Percentiles rank a stretch among this genome's conserved stretches.
phyloP scores from a whole-genome alignment of 371 early-diverging fungal species.

The Furculomyces boomerangus region DNA sequence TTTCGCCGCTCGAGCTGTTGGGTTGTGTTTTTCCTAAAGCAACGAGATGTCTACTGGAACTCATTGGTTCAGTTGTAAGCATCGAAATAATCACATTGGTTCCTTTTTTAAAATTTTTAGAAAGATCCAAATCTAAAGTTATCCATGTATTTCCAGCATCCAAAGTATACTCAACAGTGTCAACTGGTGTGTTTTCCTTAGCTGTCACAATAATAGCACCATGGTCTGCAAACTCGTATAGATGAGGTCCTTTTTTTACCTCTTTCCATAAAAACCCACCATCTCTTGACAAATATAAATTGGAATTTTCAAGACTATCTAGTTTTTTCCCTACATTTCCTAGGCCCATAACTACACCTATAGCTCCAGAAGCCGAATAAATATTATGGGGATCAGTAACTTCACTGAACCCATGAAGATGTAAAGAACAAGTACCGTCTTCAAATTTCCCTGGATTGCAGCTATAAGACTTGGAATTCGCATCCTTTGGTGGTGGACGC shows the following conservation, averaged over 20 bases:
- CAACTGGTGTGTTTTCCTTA: conserved; percentile 54
- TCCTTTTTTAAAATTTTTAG: conserved; percentile 11
- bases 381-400: conserved; percentile 53
- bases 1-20: neutral
- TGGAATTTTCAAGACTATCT: conserved; percentile 39
- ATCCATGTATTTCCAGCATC: conserved; percentile 47
- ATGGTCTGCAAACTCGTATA: conserved; percentile 77
- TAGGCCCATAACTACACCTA: conserved; percentile 80
- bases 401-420: conserved; percentile 69
- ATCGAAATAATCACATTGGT: conserved; percentile 32
- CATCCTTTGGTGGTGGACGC: conserved; percentile 31
- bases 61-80: conserved; percentile 51
- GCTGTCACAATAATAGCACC: conserved; percentile 51
- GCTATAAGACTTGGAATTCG: conserved; percentile 22
- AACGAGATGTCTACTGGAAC: conserved; percentile 49
- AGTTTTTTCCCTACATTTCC: conserved; percentile 72
- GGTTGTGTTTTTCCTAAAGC: conserved; percentile 33
- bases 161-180: conserved; percentile 46
- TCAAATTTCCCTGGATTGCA: conserved; percentile 12
- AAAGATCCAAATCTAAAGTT: conserved; percentile 24
- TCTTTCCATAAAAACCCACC: conserved; percentile 62
- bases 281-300: conserved; percentile 71
- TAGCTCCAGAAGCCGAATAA: conserved; percentile 57
- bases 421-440: conserved; percentile 33
- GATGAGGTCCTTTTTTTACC: conserved; percentile 48